Base-by-base conservation (phyloP, 352 stramenopile genomes). In the Phytophthora pinifolia region DNA sequence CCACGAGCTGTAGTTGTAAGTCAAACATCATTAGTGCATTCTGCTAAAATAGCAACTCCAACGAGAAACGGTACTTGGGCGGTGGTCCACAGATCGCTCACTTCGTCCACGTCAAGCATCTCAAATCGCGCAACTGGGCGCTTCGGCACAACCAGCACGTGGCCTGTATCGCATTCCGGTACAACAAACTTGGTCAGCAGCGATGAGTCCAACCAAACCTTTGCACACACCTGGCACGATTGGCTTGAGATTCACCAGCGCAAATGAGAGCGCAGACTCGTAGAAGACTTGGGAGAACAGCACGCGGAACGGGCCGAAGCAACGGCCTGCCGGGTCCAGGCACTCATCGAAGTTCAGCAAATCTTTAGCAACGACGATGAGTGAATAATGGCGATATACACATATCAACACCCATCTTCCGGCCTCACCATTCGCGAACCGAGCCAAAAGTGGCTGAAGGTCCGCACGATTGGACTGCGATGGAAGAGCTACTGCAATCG, bases 181-280 rank as follows among this genome's bases (percentile, higher is more conserved):
- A 43, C 14, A 34, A 20, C 5, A 22, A 29, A 9, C 33, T 29
- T 12, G 27, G 6, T 60, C 33, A 53, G 35, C 2, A 15, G 5
- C 54, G 17, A 41, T 17, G 14, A 37, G 14, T 29, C 5, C 8
- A 18, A 13, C 33, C 14, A 13, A 7, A 3, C 14, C 6, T 22
- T 14, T 13, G 15, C 13, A 44, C 27, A 14, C 46, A 86, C 80
- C 92, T 63, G 78, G 74, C 27, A 98, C 89, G 54, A 98, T 96
- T 1, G 93, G 94, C 47, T 97, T 96, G 30, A 98, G 72, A 60
- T 98, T 98, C 20, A 98, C 92, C 62, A 98, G 79, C 25, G 81
- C 89, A 30, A 85, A 84, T 2, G 75, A 88, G 9, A 78, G 51
- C 5, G 52, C 8, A 4, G 72, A 81, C 44, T 87, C 54, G 50